Evolutionary conservation across 2,329 filamentous ascomycete genomes (phyloP), one percentile per base, ranked within the genome.

Genomic region (Fusarium temperatum): DNA sequence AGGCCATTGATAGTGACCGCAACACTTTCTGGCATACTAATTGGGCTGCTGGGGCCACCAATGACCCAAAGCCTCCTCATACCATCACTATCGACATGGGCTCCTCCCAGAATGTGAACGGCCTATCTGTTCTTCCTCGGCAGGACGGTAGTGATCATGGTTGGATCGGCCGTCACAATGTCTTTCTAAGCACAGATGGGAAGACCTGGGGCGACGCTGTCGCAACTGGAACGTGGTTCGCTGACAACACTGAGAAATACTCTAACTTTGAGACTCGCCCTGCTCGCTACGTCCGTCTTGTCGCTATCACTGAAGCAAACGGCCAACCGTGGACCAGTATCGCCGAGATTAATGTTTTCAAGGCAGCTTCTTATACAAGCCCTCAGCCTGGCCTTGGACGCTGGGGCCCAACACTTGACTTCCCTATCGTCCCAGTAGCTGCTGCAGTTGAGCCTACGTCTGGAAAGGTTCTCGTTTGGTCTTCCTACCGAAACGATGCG

Each of bases 371-470:
- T 5, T 65, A 70, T 15, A 45, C 24, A 0, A 35, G 39, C 3
- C 68, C 68, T 5, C 32, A 54, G 6, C 12, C 70, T 1, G 66
- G 66, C 1, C 15, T 73, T 3, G 73, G 73, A 11, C 28, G 35
- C 1, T 75, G 73, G 73, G 73, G 70, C 6, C 63, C 63, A 1
- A 74, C 69, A 6, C 50, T 75, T 17, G 55, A 74, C 28, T 74
- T 75, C 11, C 73, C 73, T 2, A 48, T 75, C 3, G 69, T 75
- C 18, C 73, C 73, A 6, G 73, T 72, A 1, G 73, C 73, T 14
- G 73, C 59, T 26, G 70, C 67, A 12, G 45, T 75, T 20, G 69
- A 73, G 14, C 73, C 73, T 0, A 68, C 63, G 8, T 57, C 55
- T 1, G 73, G 73, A 32, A 65, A 47, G 11, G 72, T 75, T 6